phyloP scores from a whole-genome alignment of 768 basidiomycete genomes.

The Coprinopsis cinerea region DNA sequence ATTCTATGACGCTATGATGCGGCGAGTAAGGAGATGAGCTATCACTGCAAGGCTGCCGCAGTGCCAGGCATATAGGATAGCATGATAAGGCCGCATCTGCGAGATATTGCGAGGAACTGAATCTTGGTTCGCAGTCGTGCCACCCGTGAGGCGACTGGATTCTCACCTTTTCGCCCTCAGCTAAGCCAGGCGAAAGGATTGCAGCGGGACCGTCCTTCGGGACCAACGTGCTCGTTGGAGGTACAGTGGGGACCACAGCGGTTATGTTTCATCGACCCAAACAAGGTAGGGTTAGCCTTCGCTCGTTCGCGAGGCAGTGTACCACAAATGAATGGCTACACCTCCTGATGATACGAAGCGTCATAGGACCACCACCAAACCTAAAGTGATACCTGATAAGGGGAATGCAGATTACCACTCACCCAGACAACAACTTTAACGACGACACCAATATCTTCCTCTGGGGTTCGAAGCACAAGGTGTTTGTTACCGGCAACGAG shows the following conservation, averaged over 20 bases:
- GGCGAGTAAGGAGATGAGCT: slow-evolving; percentile 16
- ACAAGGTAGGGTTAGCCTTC: no score
- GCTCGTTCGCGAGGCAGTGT: no score
- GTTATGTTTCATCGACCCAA: no score
- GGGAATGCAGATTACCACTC: slow-evolving; percentile 21
- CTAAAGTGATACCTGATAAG: not conserved
- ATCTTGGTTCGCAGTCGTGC: no score
- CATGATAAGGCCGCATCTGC: not conserved
- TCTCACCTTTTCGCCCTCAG: no score
- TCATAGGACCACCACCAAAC: not conserved
- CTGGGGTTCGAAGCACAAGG: slow-evolving; percentile 56
- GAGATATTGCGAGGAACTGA: no score
- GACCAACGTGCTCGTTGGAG: no score
- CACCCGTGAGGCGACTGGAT: no score
- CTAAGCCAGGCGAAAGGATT: no score
- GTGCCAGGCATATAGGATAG: not conserved
- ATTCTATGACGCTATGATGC: slow-evolving; percentile 12
- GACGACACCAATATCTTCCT: slow-evolving; percentile 59
- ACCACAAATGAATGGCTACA: no score
- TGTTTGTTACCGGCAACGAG: slow-evolving; percentile 58
- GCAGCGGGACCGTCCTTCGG: no score
- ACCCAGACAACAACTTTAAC: slow-evolving; percentile 56
- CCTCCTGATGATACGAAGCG: not conserved
- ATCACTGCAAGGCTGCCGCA: not conserved
- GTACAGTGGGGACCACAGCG: no score